phyloP scores from a whole-genome alignment of 331 rosid genomes.

The Rosa hybrid region DNA sequence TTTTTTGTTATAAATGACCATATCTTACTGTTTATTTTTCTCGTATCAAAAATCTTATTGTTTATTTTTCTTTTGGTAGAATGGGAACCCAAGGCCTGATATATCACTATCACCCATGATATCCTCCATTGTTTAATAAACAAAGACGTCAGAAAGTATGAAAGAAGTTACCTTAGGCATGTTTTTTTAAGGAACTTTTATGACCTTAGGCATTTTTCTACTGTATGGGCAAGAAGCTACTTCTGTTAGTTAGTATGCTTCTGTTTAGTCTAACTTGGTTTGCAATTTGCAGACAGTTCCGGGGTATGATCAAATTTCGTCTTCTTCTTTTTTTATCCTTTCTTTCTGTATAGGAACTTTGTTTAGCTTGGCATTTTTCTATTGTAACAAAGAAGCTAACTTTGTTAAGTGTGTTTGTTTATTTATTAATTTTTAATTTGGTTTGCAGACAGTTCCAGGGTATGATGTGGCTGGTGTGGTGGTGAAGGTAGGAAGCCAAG shows the following conservation, averaged over 20 bases:
- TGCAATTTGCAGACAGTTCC: no score
- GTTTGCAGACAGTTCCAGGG: slow-evolving; percentile 49
- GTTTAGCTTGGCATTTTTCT: neutral
- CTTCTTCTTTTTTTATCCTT: neutral
- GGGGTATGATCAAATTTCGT: no score
- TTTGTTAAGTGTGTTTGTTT: neutral
- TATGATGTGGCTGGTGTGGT: slow-evolving; percentile 77
- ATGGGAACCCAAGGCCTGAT: no score
- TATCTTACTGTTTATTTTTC: no score
- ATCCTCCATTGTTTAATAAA: neutral
- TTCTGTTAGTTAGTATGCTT: no score
- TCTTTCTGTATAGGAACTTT: neutral
- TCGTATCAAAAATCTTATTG: no score
- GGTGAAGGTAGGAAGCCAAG: slow-evolving; percentile 58
- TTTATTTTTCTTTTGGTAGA: no score
- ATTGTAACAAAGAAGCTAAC: neutral
- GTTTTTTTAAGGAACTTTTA: neutral
- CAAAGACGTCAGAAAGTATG: neutral
- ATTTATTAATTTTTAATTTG: neutral
- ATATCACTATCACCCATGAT: neutral
- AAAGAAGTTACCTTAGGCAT: no score
- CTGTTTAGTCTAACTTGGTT: neutral
- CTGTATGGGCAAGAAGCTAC: neutral
- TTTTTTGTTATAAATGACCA: no score
- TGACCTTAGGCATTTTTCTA: neutral